phyloP scores from a whole-genome alignment of 2,329 filamentous ascomycete species.

The Trichoderma pleuroti region DNA sequence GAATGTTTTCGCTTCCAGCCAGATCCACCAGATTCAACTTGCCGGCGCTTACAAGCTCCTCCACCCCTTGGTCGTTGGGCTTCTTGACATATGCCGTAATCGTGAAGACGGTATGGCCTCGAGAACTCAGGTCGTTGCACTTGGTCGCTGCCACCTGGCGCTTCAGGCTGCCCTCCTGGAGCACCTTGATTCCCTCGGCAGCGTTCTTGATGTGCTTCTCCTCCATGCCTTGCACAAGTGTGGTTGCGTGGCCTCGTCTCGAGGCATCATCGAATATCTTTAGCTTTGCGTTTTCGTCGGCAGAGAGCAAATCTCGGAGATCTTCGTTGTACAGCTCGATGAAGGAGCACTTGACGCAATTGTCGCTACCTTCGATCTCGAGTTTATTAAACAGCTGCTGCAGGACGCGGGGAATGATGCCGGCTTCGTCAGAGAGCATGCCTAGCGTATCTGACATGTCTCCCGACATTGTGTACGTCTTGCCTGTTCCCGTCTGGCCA shows the following conservation, averaged over 20 bases:
- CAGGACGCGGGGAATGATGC: constrained; percentile 89
- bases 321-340: constrained; percentile 99
- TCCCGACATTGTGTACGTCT: constrained; percentile 99
- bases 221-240: constrained; percentile 95
- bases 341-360: constrained; percentile 94
- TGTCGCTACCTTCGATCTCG: constrained; percentile 73
- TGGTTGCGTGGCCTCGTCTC: constrained; percentile 78
- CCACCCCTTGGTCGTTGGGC: constrained; percentile 73
- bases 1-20: constrained; percentile 96
- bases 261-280: constrained; percentile 94
- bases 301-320: constrained; percentile 79
- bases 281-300: constrained; percentile 78
- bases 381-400: constrained; percentile 84
- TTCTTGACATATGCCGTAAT: constrained; percentile 89
- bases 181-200: constrained; percentile 78
- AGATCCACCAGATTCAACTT: constrained; percentile 96
- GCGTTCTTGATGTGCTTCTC: constrained; percentile 89
- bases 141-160: constrained; percentile 99
- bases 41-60: constrained; percentile 85
- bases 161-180: constrained; percentile 86
- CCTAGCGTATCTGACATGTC: constrained; percentile 88
- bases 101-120: constrained; percentile 96
- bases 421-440: constrained; percentile 83
- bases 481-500: constrained; percentile 95
- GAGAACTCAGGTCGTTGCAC: constrained; percentile 95